phyloP scores from a whole-genome alignment of 495 filamentous ascomycete genomes.

The Thozetella sp. region DNA sequence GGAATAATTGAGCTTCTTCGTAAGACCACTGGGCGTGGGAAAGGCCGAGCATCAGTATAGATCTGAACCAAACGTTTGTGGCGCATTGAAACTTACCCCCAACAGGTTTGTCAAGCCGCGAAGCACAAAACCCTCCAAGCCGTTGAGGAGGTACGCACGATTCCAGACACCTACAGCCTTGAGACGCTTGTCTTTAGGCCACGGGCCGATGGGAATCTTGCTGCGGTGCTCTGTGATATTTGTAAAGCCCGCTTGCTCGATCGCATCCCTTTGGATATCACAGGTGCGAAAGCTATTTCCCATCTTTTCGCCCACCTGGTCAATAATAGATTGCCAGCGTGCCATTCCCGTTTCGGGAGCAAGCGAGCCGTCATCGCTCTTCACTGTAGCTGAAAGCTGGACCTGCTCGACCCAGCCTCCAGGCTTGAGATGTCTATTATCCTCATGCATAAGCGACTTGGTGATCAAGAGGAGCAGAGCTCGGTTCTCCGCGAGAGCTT shows the following conservation, averaged over 20 bases:
- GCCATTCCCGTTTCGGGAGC: not conserved
- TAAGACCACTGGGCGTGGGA: slow-evolving; percentile 2
- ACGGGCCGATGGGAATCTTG: slow-evolving; percentile 9
- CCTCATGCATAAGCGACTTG: not conserved
- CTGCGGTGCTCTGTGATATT: not conserved
- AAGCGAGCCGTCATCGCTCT: slow-evolving; percentile 25
- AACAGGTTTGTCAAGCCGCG: slow-evolving; percentile 5
- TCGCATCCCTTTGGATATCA: not conserved
- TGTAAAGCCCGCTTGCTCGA: slow-evolving; percentile 3
- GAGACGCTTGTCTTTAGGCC: slow-evolving; percentile 3
- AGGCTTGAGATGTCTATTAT: slow-evolving; percentile 10
- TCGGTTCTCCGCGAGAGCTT: not conserved
- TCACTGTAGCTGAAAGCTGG: slow-evolving; percentile 16
- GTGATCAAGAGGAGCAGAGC: too few species aligned
- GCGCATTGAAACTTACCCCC: not conserved
- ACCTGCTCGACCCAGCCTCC: slow-evolving; percentile 26
- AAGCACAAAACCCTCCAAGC: slow-evolving; percentile 6
- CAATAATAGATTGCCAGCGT: not conserved
- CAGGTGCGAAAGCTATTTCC: slow-evolving; percentile 5
- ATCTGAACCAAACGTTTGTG: not conserved
- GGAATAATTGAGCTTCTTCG: slow-evolving; percentile 4
- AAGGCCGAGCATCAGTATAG: not conserved
- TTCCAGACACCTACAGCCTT: slow-evolving; percentile 7
- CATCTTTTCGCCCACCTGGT: slow-evolving; percentile 3
- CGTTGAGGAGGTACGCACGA: slow-evolving; percentile 2